Conservation (phyloP, 768 basidiomycete genomes). For the Amyloporia xantha region DNA sequence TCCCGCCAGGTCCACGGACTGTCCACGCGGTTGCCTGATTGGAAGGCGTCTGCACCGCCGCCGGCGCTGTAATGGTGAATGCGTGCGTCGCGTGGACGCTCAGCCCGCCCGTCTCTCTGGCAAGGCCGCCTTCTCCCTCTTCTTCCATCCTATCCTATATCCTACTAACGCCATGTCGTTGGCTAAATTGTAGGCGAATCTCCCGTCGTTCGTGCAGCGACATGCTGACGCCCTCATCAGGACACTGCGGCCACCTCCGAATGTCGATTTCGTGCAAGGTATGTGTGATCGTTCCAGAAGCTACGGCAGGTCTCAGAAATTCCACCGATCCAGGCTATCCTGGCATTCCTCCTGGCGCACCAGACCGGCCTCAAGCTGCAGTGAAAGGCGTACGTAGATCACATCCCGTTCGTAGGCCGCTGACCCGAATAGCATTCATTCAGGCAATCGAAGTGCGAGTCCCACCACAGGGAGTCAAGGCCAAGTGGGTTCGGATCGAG, state of each 20-base stretch:
- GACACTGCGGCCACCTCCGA: slow-evolving; percentile 79
- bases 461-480: slow-evolving; percentile 70
- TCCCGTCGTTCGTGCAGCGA: not conserved
- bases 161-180: slow-evolving; percentile 12
- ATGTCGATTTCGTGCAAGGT: slow-evolving; percentile 84
- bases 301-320: not conserved
- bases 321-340: slow-evolving; percentile 56
- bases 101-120: not conserved
- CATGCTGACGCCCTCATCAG: slow-evolving; percentile 31
- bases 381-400: slow-evolving; percentile 70
- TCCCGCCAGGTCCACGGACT: not conserved
- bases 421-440: slow-evolving; percentile 6
- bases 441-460: slow-evolving; percentile 85
- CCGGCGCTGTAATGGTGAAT: not conserved
- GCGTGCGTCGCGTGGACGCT: not conserved
- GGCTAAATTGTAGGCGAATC: slow-evolving; percentile 10
- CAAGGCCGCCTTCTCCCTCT: not conserved
- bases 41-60: not conserved
- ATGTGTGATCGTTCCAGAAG: slow-evolving; percentile 24
- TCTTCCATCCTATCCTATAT: slow-evolving; percentile 9
- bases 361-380: slow-evolving; percentile 73
- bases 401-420: not conserved
- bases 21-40: no score
- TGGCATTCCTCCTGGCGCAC: slow-evolving; percentile 75
- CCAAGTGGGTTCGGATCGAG: slow-evolving; percentile 89